Evolutionary conservation across 805 yeast genomes (phyloP).

Genomic region (Priceomyces melissophilus): DNA sequence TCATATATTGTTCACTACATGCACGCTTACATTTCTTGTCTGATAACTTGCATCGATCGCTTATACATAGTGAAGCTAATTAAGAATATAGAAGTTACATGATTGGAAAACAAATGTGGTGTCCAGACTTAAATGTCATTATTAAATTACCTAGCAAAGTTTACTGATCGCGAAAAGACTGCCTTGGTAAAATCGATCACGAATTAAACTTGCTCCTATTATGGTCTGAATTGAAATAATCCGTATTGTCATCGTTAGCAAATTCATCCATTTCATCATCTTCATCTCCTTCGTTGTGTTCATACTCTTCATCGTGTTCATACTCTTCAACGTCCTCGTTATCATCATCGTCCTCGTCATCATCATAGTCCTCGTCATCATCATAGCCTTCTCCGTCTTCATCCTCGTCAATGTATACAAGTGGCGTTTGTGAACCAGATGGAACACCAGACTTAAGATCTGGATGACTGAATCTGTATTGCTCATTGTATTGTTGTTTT

Average conservation of each 20-base stretch:
- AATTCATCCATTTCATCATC: neutral
- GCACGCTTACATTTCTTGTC: no score
- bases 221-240: neutral
- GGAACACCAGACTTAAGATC: slow-evolving; percentile 24
- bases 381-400: slow-evolving; percentile 7
- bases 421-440: slow-evolving; percentile 12
- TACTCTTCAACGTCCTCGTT: neutral
- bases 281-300: neutral
- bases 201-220: neutral
- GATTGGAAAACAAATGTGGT: no score
- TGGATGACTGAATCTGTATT: slow-evolving; percentile 12
- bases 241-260: neutral
- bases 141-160: no score
- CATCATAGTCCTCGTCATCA: slow-evolving; percentile 1
- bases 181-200: no score
- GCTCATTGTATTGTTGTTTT: slow-evolving; percentile 39
- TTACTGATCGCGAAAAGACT: no score
- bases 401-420: slow-evolving; percentile 4
- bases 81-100: no score
- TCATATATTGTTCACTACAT: no score
- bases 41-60: no score
- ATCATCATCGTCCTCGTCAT: slow-evolving; percentile 2
- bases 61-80: no score
- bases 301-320: neutral
- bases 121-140: no score